Evolutionary conservation across 345 rosid genomes (phyloP).

Genomic region (Citropsis articulata): DNA sequence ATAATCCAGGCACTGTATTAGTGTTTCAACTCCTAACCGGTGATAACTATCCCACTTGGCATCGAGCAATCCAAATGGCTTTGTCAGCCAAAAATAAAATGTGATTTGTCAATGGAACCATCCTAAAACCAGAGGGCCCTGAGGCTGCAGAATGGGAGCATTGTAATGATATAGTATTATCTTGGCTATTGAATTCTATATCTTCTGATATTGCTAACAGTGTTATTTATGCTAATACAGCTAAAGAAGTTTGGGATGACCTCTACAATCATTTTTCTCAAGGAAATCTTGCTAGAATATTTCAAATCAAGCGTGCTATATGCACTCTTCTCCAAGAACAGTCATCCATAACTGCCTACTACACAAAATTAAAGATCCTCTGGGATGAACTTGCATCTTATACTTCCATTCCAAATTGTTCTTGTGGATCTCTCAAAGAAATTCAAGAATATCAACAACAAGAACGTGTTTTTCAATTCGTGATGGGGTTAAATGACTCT

Average conservation of each 20-base stretch:
- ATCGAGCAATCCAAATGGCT: background rate
- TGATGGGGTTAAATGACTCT: too few relatives aligned
- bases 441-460: too few relatives aligned
- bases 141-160: background rate
- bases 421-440: too few relatives aligned
- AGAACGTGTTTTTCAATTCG: too few relatives aligned
- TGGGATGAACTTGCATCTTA: too few relatives aligned
- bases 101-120: background rate
- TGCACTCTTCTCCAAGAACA: background rate
- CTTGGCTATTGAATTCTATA: background rate
- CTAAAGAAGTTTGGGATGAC: too few relatives aligned
- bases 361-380: too few relatives aligned
- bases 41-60: background rate
- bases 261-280: too few relatives aligned
- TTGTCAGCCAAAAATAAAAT: background rate
- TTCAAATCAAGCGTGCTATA: background rate
- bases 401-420: too few relatives aligned
- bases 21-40: background rate
- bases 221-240: background rate
- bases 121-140: too few relatives aligned
- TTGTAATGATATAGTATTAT: background rate
- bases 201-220: background rate
- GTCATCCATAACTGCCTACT: too few relatives aligned
- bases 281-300: background rate
- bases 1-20: background rate